Evolutionary conservation across 371 early-diverging fungal genomes (phyloP).

Genomic region (Lichtheimia ornata): DNA sequence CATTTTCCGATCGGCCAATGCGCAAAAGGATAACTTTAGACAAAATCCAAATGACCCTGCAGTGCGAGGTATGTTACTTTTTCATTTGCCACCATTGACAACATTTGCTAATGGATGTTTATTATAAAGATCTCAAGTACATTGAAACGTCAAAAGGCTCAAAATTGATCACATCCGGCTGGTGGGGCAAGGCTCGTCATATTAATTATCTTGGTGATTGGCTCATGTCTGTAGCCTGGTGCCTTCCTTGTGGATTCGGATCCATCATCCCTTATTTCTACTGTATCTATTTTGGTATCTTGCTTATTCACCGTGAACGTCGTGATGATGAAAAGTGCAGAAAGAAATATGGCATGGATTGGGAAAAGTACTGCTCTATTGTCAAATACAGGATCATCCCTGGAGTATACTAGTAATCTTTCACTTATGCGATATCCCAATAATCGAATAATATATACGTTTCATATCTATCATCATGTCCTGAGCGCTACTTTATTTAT

Average conservation of each 20-base stretch:
- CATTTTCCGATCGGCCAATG: slow-evolving; percentile 88
- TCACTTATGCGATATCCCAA: too few relatives aligned
- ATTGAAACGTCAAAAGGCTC: slow-evolving; percentile 81
- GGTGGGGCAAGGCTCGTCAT: slow-evolving; percentile 93
- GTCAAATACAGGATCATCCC: slow-evolving; percentile 90
- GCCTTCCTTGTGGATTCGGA: slow-evolving; percentile 67
- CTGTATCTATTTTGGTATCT: slow-evolving; percentile 83
- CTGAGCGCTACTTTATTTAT: too few relatives aligned
- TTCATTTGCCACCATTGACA: neutral
- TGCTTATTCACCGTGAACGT: slow-evolving; percentile 84
- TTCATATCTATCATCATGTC: too few relatives aligned
- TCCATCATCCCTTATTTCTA: slow-evolving; percentile 92
- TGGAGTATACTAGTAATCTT: slow-evolving; percentile 27
- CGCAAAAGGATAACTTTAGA: slow-evolving; percentile 86
- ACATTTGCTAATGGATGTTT: neutral
- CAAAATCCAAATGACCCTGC: slow-evolving; percentile 69
- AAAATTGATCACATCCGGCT: slow-evolving; percentile 81
- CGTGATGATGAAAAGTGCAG: slow-evolving; percentile 89
- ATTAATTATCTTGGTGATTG: slow-evolving; percentile 93
- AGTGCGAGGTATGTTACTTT: slow-evolving; percentile 50
- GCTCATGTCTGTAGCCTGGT: slow-evolving; percentile 87
- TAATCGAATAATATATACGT: too few relatives aligned
- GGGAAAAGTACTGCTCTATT: slow-evolving; percentile 84
- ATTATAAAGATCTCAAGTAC: slow-evolving; percentile 67
- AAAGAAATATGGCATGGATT: slow-evolving; percentile 90